phyloP scores from a whole-genome alignment of 2,329 filamentous ascomycete genomes.

The Aspergillus ruber region DNA sequence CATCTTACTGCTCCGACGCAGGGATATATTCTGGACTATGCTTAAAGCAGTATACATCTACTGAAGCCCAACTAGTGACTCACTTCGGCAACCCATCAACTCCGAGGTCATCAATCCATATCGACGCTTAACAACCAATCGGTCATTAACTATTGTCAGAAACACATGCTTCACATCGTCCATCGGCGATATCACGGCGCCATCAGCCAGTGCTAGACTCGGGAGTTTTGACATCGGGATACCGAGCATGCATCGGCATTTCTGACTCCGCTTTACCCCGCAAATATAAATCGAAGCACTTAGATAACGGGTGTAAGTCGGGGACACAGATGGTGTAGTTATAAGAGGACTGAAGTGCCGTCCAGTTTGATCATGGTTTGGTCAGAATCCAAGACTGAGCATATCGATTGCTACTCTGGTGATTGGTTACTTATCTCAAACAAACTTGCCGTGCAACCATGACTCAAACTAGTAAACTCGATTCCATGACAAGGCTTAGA shows the following conservation, averaged over 20 bases:
- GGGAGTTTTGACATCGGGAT: constrained; percentile 23
- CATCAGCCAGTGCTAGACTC: constrained; percentile 20
- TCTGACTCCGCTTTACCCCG: constrained; percentile 7
- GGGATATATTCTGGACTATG: no score
- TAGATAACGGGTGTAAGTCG: not conserved
- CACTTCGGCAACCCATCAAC: no score
- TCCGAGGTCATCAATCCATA: no score
- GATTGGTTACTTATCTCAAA: not conserved
- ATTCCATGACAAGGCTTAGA: not conserved
- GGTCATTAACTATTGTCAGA: no score
- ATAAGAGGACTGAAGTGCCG: not conserved
- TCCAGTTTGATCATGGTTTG: not conserved
- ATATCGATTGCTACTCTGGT: no score
- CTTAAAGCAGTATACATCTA: no score
- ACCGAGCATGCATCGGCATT: constrained; percentile 12
- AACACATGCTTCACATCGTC: no score
- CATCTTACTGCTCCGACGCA: no score
- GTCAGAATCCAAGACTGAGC: no score
- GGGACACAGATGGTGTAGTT: not conserved
- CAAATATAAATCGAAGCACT: constrained; percentile 2
- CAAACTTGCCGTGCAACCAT: not conserved
- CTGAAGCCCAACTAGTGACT: no score
- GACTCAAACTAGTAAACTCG: not conserved
- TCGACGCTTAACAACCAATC: no score
- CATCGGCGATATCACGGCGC: constrained; percentile 5